These are phyloP conservation scores for Phellopilus nigrolimitatus DNA, from an alignment of 1,284 basidiomycete genomes.

Conservation along the genomic window DNA sequence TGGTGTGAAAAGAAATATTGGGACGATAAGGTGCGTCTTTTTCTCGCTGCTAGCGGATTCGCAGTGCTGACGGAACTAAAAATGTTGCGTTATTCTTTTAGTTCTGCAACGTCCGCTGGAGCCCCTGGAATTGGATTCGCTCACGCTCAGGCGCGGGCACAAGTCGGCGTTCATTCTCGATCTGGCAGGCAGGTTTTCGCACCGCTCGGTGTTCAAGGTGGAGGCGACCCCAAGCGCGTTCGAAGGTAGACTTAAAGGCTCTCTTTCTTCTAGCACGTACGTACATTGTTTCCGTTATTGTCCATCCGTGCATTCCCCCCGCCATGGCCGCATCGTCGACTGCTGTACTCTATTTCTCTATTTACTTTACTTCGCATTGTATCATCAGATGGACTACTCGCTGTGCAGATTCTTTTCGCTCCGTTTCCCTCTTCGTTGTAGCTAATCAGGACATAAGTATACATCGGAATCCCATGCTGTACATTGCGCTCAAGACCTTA, in stretches of 20 bases:
- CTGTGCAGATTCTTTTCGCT: neutral
- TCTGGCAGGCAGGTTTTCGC: constrained; percentile 6
- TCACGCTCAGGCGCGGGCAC: neutral
- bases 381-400: too few species aligned
- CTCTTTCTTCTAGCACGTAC: too few species aligned
- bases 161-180: neutral
- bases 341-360: too few species aligned
- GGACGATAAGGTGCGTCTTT: constrained; percentile 35
- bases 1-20: constrained; percentile 36
- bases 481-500: too few species aligned
- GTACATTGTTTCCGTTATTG: too few species aligned
- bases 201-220: constrained; percentile 8
- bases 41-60: neutral
- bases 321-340: too few species aligned
- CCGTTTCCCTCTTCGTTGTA: neutral
- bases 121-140: constrained; percentile 5
- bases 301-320: too few species aligned
- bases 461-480: too few species aligned
- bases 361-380: too few species aligned
- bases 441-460: neutral
- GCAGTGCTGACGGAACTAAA: neutral
- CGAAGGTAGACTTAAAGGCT: neutral
- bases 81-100: neutral
- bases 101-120: neutral
- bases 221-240: constrained; percentile 10